phyloP scores from a whole-genome alignment of 2,329 filamentous ascomycete species.

The Emergomyces africanus region DNA sequence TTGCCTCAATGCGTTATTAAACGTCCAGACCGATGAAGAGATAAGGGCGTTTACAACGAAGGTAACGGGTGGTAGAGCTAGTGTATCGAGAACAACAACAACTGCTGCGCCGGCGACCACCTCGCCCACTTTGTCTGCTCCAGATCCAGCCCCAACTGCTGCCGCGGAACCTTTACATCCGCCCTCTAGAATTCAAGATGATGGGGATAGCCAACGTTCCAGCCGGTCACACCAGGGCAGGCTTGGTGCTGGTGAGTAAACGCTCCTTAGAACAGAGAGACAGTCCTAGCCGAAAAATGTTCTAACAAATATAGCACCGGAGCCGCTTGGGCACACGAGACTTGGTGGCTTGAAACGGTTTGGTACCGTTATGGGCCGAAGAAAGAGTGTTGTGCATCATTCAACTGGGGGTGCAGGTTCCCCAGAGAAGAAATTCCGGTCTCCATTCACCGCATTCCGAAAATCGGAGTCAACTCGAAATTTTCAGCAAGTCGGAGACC shows the following conservation, averaged over 20 bases:
- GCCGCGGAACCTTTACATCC: conserved; percentile 24
- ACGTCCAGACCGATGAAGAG: conserved; percentile 76
- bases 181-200: conserved; percentile 35
- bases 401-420: conserved; percentile 17
- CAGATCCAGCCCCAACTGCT: conserved; percentile 16
- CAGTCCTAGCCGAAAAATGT: conserved; percentile 1
- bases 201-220: conserved; percentile 44
- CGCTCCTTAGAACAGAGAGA: not conserved
- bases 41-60: conserved; percentile 45
- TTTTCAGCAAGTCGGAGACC: conserved; percentile 16
- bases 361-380: conserved; percentile 35
- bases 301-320: conserved; percentile 19
- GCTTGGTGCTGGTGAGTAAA: conserved; percentile 24
- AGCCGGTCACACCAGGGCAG: conserved; percentile 31
- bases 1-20: conserved; percentile 68
- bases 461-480: conserved; percentile 12
- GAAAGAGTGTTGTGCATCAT: conserved; percentile 31
- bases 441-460: conserved; percentile 23
- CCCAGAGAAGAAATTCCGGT: conserved; percentile 30
- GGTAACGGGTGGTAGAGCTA: conserved; percentile 25
- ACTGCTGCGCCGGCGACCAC: conserved; percentile 9
- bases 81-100: conserved; percentile 12
- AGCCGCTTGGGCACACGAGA: conserved; percentile 29
- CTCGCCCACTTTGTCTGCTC: conserved; percentile 16
- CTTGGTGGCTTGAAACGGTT: conserved; percentile 34